phyloP scores from a whole-genome alignment of 179 eudicot genomes.

The Vitellaria paradoxa region DNA sequence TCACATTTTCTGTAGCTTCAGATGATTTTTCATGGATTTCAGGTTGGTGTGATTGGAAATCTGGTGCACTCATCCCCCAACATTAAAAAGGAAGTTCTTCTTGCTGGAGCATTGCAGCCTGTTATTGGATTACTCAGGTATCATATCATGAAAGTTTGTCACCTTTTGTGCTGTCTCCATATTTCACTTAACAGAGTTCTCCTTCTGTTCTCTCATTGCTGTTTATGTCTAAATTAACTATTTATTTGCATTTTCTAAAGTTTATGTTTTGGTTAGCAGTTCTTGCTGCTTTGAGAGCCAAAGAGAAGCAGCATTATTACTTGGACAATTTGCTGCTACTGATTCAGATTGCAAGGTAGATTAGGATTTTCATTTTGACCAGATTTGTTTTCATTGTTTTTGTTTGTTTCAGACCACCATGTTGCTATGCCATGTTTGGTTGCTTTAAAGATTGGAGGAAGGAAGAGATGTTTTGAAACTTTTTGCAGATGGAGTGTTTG shows the following conservation, averaged over 20 bases:
- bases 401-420: background rate
- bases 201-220: background rate
- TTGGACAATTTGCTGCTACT: constrained; percentile 98
- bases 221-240: background rate
- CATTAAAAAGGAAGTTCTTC: constrained; percentile 84
- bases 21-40: constrained; percentile 26
- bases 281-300: constrained; percentile 94
- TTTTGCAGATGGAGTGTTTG: background rate
- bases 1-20: constrained; percentile 4
- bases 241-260: constrained; percentile 3
- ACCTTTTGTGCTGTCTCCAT: background rate
- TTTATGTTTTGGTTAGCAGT: constrained; percentile 33
- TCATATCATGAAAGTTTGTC: background rate
- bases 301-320: constrained; percentile 94
- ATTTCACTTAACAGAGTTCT: no score
- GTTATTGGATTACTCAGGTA: constrained; percentile 87
- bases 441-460: background rate
- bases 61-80: constrained; percentile 93
- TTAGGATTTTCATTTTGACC: background rate
- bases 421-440: background rate
- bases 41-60: constrained; percentile 99
- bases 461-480: background rate
- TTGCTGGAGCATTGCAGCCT: constrained; percentile 95
- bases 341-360: constrained; percentile 98
- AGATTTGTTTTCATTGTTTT: background rate